Evolutionary conservation across 2,329 filamentous ascomycete species (phyloP).

Genomic region (Claviceps quebecensis): DNA sequence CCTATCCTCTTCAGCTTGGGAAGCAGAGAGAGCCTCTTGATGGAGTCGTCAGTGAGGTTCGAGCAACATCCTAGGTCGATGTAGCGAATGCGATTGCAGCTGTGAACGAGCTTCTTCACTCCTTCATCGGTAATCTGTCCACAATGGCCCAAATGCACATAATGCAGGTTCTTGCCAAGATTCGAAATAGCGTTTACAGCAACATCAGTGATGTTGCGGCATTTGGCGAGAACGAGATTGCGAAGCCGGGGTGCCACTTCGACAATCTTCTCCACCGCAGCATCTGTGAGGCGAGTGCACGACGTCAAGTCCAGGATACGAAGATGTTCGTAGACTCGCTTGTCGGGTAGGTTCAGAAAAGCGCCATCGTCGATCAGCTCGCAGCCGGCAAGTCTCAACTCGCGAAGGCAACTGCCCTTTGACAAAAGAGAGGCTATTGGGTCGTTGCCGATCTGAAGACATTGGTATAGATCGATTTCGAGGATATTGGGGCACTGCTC

Average conservation of each 20-base stretch:
- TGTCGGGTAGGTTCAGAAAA: constrained; percentile 62
- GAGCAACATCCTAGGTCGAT: constrained; percentile 95
- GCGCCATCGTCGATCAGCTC: constrained; percentile 74
- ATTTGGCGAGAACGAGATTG: constrained; percentile 90
- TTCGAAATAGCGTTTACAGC: constrained; percentile 77
- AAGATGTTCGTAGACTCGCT: constrained; percentile 63
- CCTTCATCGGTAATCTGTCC: constrained; percentile 79
- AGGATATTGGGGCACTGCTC: constrained; percentile 81
- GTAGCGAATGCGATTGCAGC: constrained; percentile 88
- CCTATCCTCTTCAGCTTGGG: constrained; percentile 93
- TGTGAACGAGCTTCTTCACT: constrained; percentile 68
- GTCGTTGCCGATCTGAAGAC: constrained; percentile 64
- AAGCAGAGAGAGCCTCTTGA: constrained; percentile 68
- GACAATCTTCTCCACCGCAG: constrained; percentile 78
- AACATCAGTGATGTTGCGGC: constrained; percentile 77
- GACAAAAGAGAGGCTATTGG: constrained; percentile 71
- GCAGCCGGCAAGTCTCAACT: constrained; percentile 78
- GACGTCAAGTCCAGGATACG: constrained; percentile 90
- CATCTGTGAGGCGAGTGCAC: constrained; percentile 70
- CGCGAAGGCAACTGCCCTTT: constrained; percentile 70
- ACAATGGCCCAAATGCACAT: constrained; percentile 91
- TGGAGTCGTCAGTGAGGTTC: constrained; percentile 74
- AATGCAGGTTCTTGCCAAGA: constrained; percentile 91
- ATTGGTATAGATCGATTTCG: constrained; percentile 89
- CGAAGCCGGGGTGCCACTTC: constrained; percentile 72